Percentiles rank a stretch among this genome's conserved stretches.
Conservation (phyloP, 2,329 filamentous ascomycete species). For the Macroventuria anomochaeta region DNA sequence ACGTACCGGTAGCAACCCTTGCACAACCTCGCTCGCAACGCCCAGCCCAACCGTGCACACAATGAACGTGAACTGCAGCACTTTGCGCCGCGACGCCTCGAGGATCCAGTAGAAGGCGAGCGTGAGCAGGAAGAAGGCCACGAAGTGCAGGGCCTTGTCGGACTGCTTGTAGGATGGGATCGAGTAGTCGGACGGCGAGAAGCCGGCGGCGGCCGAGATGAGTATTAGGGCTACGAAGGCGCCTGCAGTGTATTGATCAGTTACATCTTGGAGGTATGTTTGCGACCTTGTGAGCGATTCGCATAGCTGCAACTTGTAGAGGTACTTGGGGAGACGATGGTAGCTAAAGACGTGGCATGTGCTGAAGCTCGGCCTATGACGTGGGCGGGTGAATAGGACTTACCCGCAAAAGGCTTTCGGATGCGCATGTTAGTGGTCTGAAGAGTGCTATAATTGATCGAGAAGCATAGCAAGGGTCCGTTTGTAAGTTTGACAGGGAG, state of each 20-base stretch:
- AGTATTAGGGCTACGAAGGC: constrained; percentile 65
- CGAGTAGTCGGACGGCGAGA: constrained; percentile 61
- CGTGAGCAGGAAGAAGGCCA: constrained; percentile 91
- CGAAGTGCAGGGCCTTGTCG: constrained; percentile 86
- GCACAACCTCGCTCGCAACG: constrained; percentile 77
- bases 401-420: constrained; percentile 87
- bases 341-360: no score
- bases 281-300: no score
- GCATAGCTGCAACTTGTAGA: no score
- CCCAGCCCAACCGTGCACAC: constrained; percentile 77
- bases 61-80: constrained; percentile 80
- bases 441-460: constrained; percentile 17
- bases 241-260: constrained; percentile 43
- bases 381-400: constrained; percentile 41
- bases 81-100: constrained; percentile 85
- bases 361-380: constrained; percentile 23
- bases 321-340: no score
- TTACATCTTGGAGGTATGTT: no score
- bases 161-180: constrained; percentile 68
- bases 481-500: background rate
- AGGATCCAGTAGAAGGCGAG: constrained; percentile 94
- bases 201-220: constrained; percentile 73
- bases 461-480: constrained; percentile 15
- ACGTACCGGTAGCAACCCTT: constrained; percentile 69
- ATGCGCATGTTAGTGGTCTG: constrained; percentile 71